Conservation (phyloP, 495 filamentous ascomycete species). For the Penicillium angulare region DNA sequence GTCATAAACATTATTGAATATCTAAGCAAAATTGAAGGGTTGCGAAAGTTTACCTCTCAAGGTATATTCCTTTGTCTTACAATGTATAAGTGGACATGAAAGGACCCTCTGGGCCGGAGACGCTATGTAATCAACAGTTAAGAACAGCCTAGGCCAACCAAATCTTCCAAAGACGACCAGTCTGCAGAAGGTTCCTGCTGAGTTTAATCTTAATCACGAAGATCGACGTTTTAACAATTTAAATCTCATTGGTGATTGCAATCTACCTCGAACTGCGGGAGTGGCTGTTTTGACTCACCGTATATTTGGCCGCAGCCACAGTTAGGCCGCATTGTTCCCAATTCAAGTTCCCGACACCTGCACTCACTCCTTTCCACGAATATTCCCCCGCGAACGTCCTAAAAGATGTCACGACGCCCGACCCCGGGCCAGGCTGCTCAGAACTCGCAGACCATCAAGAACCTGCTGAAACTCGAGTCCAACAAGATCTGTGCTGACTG, state of each 20-base stretch:
- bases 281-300: constrained; percentile 17
- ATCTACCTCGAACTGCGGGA: constrained; percentile 14
- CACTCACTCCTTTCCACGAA: constrained; percentile 17
- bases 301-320: constrained; percentile 12
- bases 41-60: no score
- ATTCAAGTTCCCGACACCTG: constrained; percentile 17
- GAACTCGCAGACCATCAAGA: constrained; percentile 89
- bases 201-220: not conserved
- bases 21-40: not conserved
- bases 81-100: no score
- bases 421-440: constrained; percentile 81
- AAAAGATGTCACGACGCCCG: constrained; percentile 78
- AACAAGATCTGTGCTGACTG: constrained; percentile 98
- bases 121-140: no score
- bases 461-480: constrained; percentile 81
- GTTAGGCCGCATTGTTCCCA: constrained; percentile 20
- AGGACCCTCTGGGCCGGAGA: no score
- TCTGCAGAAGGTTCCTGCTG: no score
- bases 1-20: no score
- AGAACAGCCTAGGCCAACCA: no score
- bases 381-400: constrained; percentile 3
- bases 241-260: not conserved
- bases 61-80: no score
- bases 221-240: no score
- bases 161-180: no score